phyloP scores from a whole-genome alignment of 75 land plant genomes.

The Sequoiadendron giganteum region DNA sequence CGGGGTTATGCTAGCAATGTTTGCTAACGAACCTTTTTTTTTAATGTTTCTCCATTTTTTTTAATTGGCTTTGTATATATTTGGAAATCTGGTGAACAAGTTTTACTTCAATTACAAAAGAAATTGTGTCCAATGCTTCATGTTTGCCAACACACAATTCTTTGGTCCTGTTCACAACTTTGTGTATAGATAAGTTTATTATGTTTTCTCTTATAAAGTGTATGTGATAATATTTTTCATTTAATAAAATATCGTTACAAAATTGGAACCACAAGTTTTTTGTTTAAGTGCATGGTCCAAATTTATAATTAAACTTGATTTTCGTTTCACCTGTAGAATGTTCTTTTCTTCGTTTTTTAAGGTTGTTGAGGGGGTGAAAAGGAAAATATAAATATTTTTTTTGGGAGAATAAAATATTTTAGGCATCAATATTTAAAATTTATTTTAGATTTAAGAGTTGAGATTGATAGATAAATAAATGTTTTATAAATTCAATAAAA shows the following conservation, averaged over 20 bases:
- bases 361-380: too few relatives aligned
- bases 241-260: too few relatives aligned
- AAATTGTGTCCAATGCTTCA: background rate
- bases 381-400: too few relatives aligned
- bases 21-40: background rate
- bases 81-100: background rate
- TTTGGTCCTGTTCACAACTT: background rate
- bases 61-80: background rate
- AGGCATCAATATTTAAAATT: too few relatives aligned
- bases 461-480: too few relatives aligned
- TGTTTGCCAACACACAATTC: background rate
- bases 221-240: background rate
- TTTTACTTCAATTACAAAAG: background rate
- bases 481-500: too few relatives aligned
- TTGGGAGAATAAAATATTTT: too few relatives aligned
- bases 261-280: background rate
- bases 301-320: background rate
- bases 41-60: background rate
- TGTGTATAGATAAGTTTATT: background rate
- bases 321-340: background rate
- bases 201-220: background rate
- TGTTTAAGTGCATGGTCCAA: background rate
- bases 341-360: background rate
- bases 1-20: background rate
- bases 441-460: too few relatives aligned